Conservation (phyloP, 768 basidiomycete genomes). For the Lactifluus rugatus region DNA sequence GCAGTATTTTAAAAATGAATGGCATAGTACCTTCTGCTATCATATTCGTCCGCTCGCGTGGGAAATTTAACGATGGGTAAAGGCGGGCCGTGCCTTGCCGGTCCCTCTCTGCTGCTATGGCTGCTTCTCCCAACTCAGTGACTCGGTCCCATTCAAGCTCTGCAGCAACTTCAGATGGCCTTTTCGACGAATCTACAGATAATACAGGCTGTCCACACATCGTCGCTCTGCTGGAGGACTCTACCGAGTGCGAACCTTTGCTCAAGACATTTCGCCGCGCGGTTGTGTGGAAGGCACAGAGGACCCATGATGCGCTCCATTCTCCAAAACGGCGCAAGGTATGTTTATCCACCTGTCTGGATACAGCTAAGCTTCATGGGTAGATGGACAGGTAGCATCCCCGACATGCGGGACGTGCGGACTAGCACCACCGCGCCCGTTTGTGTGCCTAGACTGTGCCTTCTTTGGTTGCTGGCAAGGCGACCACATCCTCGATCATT, state of each 20-base stretch:
- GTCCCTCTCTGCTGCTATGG: too few relatives aligned
- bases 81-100: too few relatives aligned
- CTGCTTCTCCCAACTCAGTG: constrained; percentile 10
- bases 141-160: constrained; percentile 8
- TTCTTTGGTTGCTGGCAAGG: constrained; percentile 62
- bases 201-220: constrained; percentile 34
- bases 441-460: constrained; percentile 64
- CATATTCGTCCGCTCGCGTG: too few relatives aligned
- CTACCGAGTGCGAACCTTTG: constrained; percentile 23
- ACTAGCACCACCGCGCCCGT: constrained; percentile 48
- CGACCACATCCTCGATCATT: constrained; percentile 48
- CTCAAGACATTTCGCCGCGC: constrained; percentile 44
- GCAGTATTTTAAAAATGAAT: too few relatives aligned
- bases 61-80: too few relatives aligned
- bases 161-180: constrained; percentile 7
- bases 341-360: constrained; percentile 14
- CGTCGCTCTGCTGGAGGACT: constrained; percentile 29
- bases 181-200: constrained; percentile 9
- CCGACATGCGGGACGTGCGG: constrained; percentile 59
- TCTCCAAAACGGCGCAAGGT: constrained; percentile 61
- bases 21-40: too few relatives aligned
- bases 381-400: constrained; percentile 34
- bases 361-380: neutral
- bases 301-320: constrained; percentile 37
- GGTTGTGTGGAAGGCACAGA: constrained; percentile 44